These are phyloP conservation scores for Chimonanthus salicifolius DNA, from an alignment of 164 flowering plant genomes.

Conservation along the genomic window DNA sequence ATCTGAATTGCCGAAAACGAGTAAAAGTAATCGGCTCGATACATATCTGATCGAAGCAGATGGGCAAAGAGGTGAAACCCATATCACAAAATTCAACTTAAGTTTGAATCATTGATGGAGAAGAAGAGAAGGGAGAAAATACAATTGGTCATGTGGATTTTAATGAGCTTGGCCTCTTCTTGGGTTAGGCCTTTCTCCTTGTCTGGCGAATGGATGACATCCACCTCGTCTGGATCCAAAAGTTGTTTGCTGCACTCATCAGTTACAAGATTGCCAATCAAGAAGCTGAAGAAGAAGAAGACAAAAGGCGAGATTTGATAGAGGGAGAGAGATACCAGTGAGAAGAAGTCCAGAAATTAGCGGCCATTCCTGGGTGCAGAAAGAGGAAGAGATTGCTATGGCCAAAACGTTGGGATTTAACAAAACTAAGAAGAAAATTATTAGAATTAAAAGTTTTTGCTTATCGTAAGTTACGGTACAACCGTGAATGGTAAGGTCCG, in stretches of 20 bases:
- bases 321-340: slow-evolving; percentile 41
- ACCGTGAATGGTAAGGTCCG: too few species aligned
- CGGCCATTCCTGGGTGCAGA: slow-evolving; percentile 43
- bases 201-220: slow-evolving; percentile 61
- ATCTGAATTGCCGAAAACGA: background rate
- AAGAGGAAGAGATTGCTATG: too few species aligned
- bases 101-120: background rate
- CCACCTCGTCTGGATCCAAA: slow-evolving; percentile 80
- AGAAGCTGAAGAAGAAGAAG: slow-evolving; percentile 3
- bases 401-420: too few species aligned
- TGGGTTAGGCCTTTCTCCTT: slow-evolving; percentile 77
- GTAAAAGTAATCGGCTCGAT: background rate
- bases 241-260: slow-evolving; percentile 67
- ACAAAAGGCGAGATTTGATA: background rate
- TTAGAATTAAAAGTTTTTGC: too few species aligned
- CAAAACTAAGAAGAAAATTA: too few species aligned
- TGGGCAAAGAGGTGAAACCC: background rate
- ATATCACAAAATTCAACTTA: background rate
- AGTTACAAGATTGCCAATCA: background rate
- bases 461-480: too few species aligned
- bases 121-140: slow-evolving; percentile 8
- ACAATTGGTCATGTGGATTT: slow-evolving; percentile 83
- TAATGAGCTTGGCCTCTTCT: slow-evolving; percentile 86
- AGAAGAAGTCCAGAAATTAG: slow-evolving; percentile 92
- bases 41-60: background rate